A percentile compares a stretch with the other conserved stretches of the same genome.
Conservation (phyloP, 805 yeast genomes). For the Lachancea meyersii region DNA sequence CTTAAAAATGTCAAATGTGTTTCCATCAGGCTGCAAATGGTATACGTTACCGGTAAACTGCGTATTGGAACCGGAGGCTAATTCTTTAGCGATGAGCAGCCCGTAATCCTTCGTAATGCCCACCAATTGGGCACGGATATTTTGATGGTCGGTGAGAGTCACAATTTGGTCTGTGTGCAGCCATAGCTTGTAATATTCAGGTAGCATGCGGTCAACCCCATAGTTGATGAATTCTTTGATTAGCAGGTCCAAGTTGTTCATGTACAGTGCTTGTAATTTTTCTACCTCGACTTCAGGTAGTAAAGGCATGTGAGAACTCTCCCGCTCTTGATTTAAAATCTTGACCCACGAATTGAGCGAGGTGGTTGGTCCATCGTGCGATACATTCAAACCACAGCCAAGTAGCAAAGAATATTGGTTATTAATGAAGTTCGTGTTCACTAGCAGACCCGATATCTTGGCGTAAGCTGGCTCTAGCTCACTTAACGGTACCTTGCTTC, state of each 20-base stretch:
- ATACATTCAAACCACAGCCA: constrained; percentile 84
- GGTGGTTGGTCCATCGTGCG: constrained; percentile 85
- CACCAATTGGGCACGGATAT: constrained; percentile 53
- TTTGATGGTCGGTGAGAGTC: constrained; percentile 49
- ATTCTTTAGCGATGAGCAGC: constrained; percentile 66
- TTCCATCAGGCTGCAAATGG: constrained; percentile 93
- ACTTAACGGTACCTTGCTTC: constrained; percentile 36
- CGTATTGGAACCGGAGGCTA: constrained; percentile 37
- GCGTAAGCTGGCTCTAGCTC: constrained; percentile 61
- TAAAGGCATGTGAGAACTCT: constrained; percentile 34
- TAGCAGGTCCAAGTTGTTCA: constrained; percentile 60
- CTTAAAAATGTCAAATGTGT: constrained; percentile 89
- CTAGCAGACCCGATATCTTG: constrained; percentile 79
- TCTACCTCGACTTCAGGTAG: constrained; percentile 44
- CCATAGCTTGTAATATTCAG: constrained; percentile 78
- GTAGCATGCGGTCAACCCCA: constrained; percentile 66
- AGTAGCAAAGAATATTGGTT: constrained; percentile 59
- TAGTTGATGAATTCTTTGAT: constrained; percentile 48
- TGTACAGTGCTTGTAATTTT: constrained; percentile 48
- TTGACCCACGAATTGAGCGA: constrained; percentile 70
- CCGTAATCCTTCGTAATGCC: constrained; percentile 90
- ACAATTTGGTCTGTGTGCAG: constrained; percentile 73
- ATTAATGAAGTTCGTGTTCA: constrained; percentile 65
- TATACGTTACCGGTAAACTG: constrained; percentile 47
- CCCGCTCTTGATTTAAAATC: constrained; percentile 50